These are phyloP conservation scores for Ormosia semicastrata DNA, from an alignment of 306 rosid species.

Conservation along the genomic window DNA sequence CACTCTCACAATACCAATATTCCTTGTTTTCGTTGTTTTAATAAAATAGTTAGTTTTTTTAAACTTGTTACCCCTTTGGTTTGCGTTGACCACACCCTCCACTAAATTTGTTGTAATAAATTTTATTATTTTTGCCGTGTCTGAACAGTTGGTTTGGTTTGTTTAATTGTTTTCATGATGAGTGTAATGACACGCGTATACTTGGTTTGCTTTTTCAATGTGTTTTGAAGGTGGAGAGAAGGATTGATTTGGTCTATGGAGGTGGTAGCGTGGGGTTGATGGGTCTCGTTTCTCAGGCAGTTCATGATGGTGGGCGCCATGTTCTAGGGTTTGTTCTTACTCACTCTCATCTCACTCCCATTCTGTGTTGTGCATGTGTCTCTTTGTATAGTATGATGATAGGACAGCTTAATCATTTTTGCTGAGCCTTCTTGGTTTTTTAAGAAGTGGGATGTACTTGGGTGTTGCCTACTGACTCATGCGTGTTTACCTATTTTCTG, in stretches of 20 bases:
- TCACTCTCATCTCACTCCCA: neutral
- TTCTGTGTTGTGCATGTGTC: neutral
- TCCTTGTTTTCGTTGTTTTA: neutral
- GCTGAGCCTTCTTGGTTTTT: neutral
- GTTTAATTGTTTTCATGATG: constrained; percentile 23
- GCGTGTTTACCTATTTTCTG: constrained; percentile 11
- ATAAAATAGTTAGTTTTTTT: neutral
- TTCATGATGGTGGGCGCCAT: constrained; percentile 96
- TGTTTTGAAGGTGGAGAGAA: constrained; percentile 65
- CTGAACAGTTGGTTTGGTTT: neutral
- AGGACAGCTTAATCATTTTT: neutral
- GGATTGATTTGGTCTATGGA: constrained; percentile 83
- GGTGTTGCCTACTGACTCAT: neutral
- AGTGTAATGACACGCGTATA: constrained; percentile 43
- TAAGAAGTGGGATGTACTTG: neutral
- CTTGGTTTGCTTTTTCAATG: constrained; percentile 40
- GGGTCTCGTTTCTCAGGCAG: constrained; percentile 91
- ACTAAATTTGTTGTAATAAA: neutral
- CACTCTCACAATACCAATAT: neutral
- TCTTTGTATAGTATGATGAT: neutral
- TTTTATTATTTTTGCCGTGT: neutral
- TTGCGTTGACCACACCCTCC: neutral
- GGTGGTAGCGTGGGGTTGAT: constrained; percentile 94
- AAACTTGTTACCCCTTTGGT: neutral
- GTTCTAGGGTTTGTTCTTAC: constrained; percentile 74